These are phyloP conservation scores for Globisporangium paddicum DNA, from an alignment of 352 stramenopile genomes.

Conservation along the genomic window DNA sequence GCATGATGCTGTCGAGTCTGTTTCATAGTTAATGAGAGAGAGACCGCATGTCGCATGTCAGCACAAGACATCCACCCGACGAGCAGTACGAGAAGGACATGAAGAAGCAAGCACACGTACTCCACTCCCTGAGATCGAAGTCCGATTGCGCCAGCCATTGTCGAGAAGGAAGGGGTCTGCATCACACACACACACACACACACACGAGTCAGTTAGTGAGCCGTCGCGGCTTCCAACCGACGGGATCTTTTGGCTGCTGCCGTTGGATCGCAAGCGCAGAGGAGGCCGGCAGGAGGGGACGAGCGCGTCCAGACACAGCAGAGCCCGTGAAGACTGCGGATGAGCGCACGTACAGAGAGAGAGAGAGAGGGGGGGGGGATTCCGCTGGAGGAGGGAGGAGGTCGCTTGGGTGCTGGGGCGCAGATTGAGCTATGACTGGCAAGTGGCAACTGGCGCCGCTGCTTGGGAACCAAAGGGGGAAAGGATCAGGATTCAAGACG, in stretches of 20 bases:
- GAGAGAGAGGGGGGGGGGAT: background rate
- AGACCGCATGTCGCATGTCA: slow-evolving; percentile 7
- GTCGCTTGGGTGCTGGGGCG: slow-evolving; percentile 12
- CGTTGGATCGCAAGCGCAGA: background rate
- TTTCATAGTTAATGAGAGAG: background rate
- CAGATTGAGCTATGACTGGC: slow-evolving; percentile 10
- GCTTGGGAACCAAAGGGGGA: slow-evolving; percentile 5
- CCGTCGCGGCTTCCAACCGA: background rate
- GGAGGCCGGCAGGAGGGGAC: no score
- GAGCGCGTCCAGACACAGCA: background rate
- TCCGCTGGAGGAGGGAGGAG: background rate
- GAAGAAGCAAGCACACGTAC: slow-evolving; percentile 17
- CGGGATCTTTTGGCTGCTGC: background rate
- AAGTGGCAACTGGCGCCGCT: background rate
- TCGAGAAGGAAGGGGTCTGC: slow-evolving; percentile 7
- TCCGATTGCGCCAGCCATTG: slow-evolving; percentile 45
- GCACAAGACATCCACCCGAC: background rate
- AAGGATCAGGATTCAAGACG: no score
- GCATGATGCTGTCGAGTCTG: slow-evolving; percentile 56
- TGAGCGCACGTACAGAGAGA: no score
- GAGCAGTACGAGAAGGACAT: background rate
- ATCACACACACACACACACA: background rate
- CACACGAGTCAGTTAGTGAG: background rate
- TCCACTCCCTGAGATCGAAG: slow-evolving; percentile 37
- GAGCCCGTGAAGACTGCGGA: no score